These are phyloP conservation scores for Solanum hybrid DNA, from an alignment of 305 asterid genomes.

Conservation along the genomic window DNA sequence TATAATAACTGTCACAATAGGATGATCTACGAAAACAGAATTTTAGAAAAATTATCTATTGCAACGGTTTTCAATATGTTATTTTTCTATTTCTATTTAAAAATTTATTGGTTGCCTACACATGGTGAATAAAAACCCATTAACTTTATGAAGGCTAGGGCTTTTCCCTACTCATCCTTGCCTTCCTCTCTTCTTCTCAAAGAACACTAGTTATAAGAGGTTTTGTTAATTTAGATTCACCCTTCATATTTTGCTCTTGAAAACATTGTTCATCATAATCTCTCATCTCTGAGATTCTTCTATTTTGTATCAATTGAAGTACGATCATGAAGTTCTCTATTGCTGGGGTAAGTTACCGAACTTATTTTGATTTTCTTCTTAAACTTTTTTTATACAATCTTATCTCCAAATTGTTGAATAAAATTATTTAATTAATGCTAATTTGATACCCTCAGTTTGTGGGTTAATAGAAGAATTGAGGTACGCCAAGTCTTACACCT, in stretches of 20 bases:
- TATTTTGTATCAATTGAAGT: neutral
- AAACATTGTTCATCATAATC: too few species aligned
- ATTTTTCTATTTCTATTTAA: too few species aligned
- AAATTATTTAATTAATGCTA: neutral
- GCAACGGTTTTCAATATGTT: too few species aligned
- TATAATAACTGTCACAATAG: too few species aligned
- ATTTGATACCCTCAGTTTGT: too few species aligned
- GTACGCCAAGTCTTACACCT: neutral
- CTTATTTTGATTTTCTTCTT: neutral
- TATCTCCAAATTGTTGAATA: too few species aligned
- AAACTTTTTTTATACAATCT: neutral
- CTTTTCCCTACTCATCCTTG: neutral
- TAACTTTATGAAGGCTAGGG: neutral
- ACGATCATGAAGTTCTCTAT: neutral
- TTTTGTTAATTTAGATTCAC: neutral
- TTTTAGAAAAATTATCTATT: too few species aligned
- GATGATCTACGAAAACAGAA: too few species aligned
- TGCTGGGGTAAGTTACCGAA: too few species aligned
- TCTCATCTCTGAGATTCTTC: neutral
- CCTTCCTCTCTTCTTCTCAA: neutral
- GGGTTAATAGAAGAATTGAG: neutral
- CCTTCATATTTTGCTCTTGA: too few species aligned
- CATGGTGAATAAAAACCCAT: too few species aligned
- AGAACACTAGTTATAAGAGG: neutral
- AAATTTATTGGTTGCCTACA: too few species aligned